Evolutionary conservation across 163 green algal genomes (phyloP), one percentile per base, ranked within the genome.

Genomic region (Chlorella variabilis): DNA sequence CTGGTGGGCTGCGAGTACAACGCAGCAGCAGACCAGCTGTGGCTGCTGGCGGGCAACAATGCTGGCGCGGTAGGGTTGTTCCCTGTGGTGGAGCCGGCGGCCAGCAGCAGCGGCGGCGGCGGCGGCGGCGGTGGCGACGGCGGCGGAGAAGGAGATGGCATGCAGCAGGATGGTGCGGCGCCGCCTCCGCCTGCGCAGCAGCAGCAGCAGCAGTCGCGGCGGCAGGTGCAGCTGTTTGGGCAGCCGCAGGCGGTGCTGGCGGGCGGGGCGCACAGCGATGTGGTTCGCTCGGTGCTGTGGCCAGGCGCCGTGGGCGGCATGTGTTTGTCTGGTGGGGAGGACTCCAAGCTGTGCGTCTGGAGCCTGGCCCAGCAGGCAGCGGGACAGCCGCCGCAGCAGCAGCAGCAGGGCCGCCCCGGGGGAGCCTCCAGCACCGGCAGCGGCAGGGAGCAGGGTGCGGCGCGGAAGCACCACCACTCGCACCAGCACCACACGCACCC

Each of bases 1-100:
- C 59, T 95, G 7, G 49, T 92, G 0, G 86, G 87, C 17, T 94
- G 90, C 74, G 86, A 92, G 41, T 95, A 92, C 71, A 90, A 93
- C 70, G 41, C 65, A 8, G 73, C 66, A 36, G 82, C 70, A 4
- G 67, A 84, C 39, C 79, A 89, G 85, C 83, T 95, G 41, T 81
- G 91, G 81, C 48, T 93, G 34, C 39, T 91, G 42, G 89, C 88
- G 3, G 90, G 89, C n/a, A 88, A 51, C 20, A 85, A 75, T 21
- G 48, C 3, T 17, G 90, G 90, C 27, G 68, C 21, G 0, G 76
- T 85, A 25, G 77, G 51, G n/a, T 67, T 90, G 23, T 90, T 83
- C 49, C 77, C 86, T 15, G 74, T 90, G 23, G 33, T 34, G 0
- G 56, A 83, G 41, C 58, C 59, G 17, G 27, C 48, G 18, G 1